Evolutionary conservation across 2,329 filamentous ascomycete species (phyloP).

Genomic region (Reticulascus tulasneorum): DNA sequence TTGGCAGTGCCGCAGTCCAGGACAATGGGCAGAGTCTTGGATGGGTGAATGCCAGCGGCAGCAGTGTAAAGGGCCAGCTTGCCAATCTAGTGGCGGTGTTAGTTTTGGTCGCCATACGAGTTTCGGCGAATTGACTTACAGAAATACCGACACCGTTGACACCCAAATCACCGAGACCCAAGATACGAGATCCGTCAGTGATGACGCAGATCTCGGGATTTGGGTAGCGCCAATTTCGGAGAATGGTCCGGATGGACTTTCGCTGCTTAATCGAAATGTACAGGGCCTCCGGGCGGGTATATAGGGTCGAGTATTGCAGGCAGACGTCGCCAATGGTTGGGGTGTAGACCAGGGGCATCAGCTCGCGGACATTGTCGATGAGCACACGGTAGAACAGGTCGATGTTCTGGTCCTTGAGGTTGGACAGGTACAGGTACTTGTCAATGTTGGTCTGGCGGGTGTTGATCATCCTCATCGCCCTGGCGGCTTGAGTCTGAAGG

Average conservation of each 20-base stretch:
- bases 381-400: conserved; percentile 82
- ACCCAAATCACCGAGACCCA: conserved; percentile 90
- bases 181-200: conserved; percentile 89
- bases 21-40: conserved; percentile 72
- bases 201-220: conserved; percentile 95
- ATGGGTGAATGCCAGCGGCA: conserved; percentile 89
- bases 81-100: conserved; percentile 61
- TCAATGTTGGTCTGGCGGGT: conserved; percentile 67
- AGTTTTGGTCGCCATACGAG: conserved; percentile 4
- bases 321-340: conserved; percentile 94
- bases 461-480: conserved; percentile 72
- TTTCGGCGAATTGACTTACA: conserved; percentile 43
- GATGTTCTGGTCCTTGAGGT: conserved; percentile 69
- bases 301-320: conserved; percentile 91
- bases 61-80: conserved; percentile 94
- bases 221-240: conserved; percentile 87
- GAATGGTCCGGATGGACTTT: conserved; percentile 81
- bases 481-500: conserved; percentile 55
- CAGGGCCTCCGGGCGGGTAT: conserved; percentile 89
- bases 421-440: conserved; percentile 79
- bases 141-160: conserved; percentile 98
- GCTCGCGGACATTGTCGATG: conserved; percentile 70
- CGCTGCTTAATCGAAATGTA: conserved; percentile 96
- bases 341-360: conserved; percentile 83
- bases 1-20: conserved; percentile 65